These are phyloP conservation scores for Penicillium sp. DNA, from an alignment of 2,329 filamentous ascomycete species.

Conservation along the genomic window DNA sequence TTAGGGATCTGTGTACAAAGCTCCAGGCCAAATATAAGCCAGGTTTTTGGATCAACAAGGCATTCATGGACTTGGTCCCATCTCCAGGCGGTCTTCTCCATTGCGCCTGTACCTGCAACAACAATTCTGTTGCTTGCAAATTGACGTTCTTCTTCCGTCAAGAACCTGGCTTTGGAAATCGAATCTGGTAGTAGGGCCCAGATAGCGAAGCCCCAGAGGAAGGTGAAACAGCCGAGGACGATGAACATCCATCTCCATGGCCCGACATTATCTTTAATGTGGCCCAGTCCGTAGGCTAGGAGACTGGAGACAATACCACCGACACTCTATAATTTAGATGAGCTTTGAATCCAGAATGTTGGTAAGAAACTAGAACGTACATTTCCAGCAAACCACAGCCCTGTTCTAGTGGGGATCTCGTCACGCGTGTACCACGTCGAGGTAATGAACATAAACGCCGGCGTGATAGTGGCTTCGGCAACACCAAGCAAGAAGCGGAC, in stretches of 20 bases:
- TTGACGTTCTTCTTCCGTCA: conserved; percentile 54
- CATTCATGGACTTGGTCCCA: conserved; percentile 56
- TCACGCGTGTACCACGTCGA: conserved; percentile 58
- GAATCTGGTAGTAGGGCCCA: conserved; percentile 53
- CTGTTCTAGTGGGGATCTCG: conserved; percentile 55
- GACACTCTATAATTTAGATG: conserved; percentile 13
- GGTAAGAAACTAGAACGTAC: conserved; percentile 1
- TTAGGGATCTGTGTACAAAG: conserved; percentile 58
- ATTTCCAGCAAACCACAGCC: conserved; percentile 53
- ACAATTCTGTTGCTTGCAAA: conserved; percentile 39
- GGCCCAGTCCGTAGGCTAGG: conserved; percentile 55
- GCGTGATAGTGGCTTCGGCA: conserved; percentile 56
- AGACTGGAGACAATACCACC: conserved; percentile 28
- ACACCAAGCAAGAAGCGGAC: conserved; percentile 56
- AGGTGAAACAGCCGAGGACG: conserved; percentile 53
- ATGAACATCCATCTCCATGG: conserved; percentile 56
- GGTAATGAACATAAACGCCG: conserved; percentile 57
- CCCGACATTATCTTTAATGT: conserved; percentile 41
- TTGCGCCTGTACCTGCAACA: conserved; percentile 53
- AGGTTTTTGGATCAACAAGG: conserved; percentile 59
- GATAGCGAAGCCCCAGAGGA: conserved; percentile 53
- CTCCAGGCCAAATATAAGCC: conserved; percentile 57
- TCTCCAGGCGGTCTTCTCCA: conserved; percentile 50
- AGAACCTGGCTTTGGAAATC: conserved; percentile 58
- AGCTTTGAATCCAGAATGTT: not conserved